Percentiles rank a stretch among this genome's conserved stretches.
These are phyloP conservation scores for Cyclotella atomus DNA, from an alignment of 108 stramenopile species.

Conservation along the genomic window DNA sequence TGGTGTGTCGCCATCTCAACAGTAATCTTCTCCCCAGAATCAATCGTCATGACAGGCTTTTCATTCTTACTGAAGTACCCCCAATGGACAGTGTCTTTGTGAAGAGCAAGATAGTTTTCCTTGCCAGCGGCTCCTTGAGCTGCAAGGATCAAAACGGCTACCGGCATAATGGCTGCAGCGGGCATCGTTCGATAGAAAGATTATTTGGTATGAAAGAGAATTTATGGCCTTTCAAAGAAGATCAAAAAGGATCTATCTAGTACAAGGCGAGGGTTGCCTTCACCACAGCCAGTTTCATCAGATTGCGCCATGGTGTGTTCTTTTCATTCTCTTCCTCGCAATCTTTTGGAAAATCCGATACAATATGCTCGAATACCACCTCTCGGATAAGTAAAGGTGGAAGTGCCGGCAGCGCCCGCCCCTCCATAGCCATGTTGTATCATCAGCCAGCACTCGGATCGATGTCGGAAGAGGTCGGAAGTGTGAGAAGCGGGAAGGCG, in stretches of 20 bases:
- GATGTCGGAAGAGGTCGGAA: too few species aligned
- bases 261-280: too few species aligned
- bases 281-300: background rate
- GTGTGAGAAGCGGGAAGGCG: too few species aligned
- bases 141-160: background rate
- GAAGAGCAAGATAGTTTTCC: constrained; percentile 1
- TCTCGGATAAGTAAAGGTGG: too few species aligned
- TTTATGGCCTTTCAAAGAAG: background rate
- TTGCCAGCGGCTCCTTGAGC: background rate
- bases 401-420: too few species aligned
- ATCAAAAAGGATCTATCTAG: background rate
- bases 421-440: too few species aligned
- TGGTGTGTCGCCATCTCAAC: constrained; percentile 61
- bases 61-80: constrained; percentile 41
- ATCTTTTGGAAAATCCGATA: background rate
- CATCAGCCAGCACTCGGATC: too few species aligned
- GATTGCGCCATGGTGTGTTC: background rate
- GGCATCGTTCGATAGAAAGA: background rate
- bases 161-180: background rate
- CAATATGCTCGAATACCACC: too few species aligned
- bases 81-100: constrained; percentile 44
- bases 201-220: background rate
- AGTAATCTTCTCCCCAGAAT: constrained; percentile 26
- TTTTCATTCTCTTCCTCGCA: background rate
- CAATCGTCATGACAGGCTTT: constrained; percentile 28